Percentiles rank a stretch among this genome's conserved stretches.
phyloP scores from a whole-genome alignment of 2,329 filamentous ascomycete species.

The Paraconiothyrium sp. region DNA sequence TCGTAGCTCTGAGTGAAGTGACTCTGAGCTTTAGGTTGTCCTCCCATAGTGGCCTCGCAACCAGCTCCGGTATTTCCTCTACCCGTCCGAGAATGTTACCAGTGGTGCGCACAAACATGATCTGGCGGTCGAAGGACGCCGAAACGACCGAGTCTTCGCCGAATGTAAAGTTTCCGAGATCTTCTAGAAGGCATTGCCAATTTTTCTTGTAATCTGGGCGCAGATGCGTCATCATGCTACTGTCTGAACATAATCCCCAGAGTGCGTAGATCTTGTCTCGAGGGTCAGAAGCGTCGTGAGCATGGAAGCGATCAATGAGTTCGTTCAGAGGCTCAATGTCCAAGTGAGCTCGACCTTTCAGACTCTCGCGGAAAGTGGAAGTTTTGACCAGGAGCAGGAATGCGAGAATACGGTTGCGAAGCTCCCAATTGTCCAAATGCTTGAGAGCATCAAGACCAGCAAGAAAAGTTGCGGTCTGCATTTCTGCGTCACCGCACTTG shows the following conservation, averaged over 20 bases:
- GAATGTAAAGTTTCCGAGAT: conserved; percentile 6
- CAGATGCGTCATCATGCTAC: background rate
- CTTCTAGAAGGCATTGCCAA: conserved; percentile 7
- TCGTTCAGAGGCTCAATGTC: conserved; percentile 11
- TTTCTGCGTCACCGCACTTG: conserved; percentile 14
- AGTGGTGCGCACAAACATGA: background rate
- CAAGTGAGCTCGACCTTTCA: conserved; percentile 10
- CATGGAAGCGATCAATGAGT: conserved; percentile 20
- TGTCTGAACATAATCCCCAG: conserved; percentile 13
- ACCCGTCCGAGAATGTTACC: background rate
- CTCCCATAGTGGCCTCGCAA: background rate
- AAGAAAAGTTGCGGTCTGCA: conserved; percentile 16
- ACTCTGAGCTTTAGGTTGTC: background rate
- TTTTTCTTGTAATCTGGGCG: conserved; percentile 13
- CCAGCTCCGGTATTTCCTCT: background rate
- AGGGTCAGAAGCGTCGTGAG: conserved; percentile 14
- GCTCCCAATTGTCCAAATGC: background rate
- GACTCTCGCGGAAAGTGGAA: conserved; percentile 1
- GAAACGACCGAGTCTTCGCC: background rate
- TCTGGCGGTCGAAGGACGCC: background rate
- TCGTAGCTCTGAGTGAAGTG: background rate
- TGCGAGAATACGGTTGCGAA: conserved; percentile 13
- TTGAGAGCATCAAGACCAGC: conserved; percentile 8
- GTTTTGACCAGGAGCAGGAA: conserved; percentile 7
- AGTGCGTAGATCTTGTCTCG: conserved; percentile 22